These are phyloP conservation scores for Boletus semigastroideus DNA, from an alignment of 1,284 basidiomycete genomes.

Conservation along the genomic window DNA sequence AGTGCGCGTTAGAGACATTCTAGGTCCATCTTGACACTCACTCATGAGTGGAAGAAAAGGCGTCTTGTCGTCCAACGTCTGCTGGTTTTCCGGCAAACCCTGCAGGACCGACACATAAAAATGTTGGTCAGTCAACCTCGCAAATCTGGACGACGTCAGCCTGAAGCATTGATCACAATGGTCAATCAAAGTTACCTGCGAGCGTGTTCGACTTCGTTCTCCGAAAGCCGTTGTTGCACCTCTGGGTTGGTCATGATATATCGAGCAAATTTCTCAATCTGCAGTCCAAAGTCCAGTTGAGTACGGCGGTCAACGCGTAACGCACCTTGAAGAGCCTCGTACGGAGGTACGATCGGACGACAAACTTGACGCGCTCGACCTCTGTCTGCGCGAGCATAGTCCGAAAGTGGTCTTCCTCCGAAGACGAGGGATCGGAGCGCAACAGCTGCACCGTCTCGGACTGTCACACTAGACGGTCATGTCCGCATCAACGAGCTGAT, in stretches of 20 bases:
- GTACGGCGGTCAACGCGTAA: background rate
- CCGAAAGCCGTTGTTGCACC: constrained; percentile 71
- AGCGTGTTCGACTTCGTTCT: constrained; percentile 78
- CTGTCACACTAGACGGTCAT: constrained; percentile 31
- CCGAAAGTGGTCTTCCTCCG: constrained; percentile 88
- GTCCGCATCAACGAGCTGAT: background rate
- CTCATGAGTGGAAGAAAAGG: constrained; percentile 78
- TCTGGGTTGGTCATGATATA: constrained; percentile 69
- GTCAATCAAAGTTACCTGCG: constrained; percentile 47
- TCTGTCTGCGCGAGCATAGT: constrained; percentile 92
- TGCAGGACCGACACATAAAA: constrained; percentile 75
- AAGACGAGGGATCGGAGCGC: constrained; percentile 74
- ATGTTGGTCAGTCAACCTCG: constrained; percentile 70
- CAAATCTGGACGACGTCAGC: constrained; percentile 52
- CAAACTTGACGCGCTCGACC: constrained; percentile 88
- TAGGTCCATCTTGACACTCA: constrained; percentile 39
- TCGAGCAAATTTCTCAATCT: constrained; percentile 88
- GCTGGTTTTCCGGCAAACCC: constrained; percentile 72
- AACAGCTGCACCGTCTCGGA: constrained; percentile 67
- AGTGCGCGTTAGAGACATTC: constrained; percentile 9
- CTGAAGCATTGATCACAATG: background rate
- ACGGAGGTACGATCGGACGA: constrained; percentile 85
- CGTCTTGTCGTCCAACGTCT: constrained; percentile 69
- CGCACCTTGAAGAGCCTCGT: constrained; percentile 80
- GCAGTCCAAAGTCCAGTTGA: background rate